Evolutionary conservation across 2,329 filamentous ascomycete genomes (phyloP), one percentile per base, ranked within the genome.

Genomic region (Colletotrichum sansevieriae): DNA sequence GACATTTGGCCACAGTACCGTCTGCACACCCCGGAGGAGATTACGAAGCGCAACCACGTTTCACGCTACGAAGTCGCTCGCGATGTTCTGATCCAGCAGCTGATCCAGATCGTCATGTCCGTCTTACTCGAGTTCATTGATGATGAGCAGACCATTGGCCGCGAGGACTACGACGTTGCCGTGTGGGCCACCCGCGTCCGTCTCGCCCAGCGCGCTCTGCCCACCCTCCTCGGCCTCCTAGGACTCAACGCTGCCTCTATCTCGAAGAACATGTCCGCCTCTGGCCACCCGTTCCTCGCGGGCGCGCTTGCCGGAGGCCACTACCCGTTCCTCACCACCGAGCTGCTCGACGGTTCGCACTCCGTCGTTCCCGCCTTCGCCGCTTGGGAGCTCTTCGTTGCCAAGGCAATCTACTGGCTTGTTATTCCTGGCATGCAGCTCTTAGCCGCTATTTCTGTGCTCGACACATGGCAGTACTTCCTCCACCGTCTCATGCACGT

Each of bases 391-490:
- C 76, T 97, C 49, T 72, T 85, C 35, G 80, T 89, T 39, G 96
- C 94, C 47, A 92, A 91, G 79, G 83, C 87, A 70, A 88, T 97
- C 72, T 98, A 98, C 83, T 92, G 92, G 85, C 82, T 90, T 71
- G 77, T 91, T 44, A 86, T 98, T 71, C 96, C 96, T 0, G 86
- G 83, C 3, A 63, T 95, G 56, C 95, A 98, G 78, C 92, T 97
- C 76, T 82, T 88, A 66, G 76, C 92, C 57, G 96, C 91, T 25
- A 87, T 95, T 69, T 82, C 88, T 72, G 84, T 97, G 72, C 88
- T 98, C 73, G 96, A 99, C 81, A 96, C 94, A 51, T 99, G 96
- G 96, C 95, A 99, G 79, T 99, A 99, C 83, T 97, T 98, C 82
- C 87, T 95, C 75, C 96, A 99, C 81, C 93, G 96, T 44, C 88